These are phyloP conservation scores for Juglanconis oblonga DNA, from an alignment of 2,329 filamentous ascomycete genomes.

Conservation along the genomic window DNA sequence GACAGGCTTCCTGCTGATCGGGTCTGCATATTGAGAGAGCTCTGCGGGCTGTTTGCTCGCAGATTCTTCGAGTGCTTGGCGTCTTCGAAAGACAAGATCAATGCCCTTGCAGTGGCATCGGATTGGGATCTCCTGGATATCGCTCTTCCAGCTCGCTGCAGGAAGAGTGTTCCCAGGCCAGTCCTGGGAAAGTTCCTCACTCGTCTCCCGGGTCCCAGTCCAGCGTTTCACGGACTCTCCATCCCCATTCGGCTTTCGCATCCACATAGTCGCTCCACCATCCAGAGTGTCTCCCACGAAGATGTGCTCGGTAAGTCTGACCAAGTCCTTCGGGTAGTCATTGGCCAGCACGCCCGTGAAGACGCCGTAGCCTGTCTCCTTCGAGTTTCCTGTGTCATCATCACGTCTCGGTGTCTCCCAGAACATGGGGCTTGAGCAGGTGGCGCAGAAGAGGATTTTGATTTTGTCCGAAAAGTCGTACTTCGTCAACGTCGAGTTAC, in stretches of 20 bases:
- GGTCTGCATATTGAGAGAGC: slow-evolving; percentile 42
- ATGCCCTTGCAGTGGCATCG: slow-evolving; percentile 47
- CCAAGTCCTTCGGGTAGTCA: slow-evolving; percentile 24
- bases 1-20: slow-evolving; percentile 36
- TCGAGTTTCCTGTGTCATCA: slow-evolving; percentile 1
- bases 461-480: slow-evolving; percentile 35
- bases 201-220: slow-evolving; percentile 21
- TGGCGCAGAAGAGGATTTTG: slow-evolving; percentile 38
- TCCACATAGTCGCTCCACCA: slow-evolving; percentile 48
- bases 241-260: slow-evolving; percentile 33
- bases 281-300: slow-evolving; percentile 50
- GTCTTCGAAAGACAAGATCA: slow-evolving; percentile 35
- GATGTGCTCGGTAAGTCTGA: slow-evolving; percentile 36
- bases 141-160: slow-evolving; percentile 17
- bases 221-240: slow-evolving; percentile 26
- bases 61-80: slow-evolving; percentile 28
- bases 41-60: slow-evolving; percentile 24
- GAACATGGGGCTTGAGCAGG: slow-evolving; percentile 44
- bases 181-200: slow-evolving; percentile 27
- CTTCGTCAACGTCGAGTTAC: slow-evolving; percentile 27
- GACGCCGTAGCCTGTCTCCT: slow-evolving; percentile 26
- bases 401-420: slow-evolving; percentile 26
- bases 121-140: slow-evolving; percentile 31
- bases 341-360: slow-evolving; percentile 38
- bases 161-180: slow-evolving; percentile 23